Percentiles rank a stretch among this genome's conserved stretches.
Conservation (phyloP, 441 rosid genomes). For the Theobroma grandiflorum region DNA sequence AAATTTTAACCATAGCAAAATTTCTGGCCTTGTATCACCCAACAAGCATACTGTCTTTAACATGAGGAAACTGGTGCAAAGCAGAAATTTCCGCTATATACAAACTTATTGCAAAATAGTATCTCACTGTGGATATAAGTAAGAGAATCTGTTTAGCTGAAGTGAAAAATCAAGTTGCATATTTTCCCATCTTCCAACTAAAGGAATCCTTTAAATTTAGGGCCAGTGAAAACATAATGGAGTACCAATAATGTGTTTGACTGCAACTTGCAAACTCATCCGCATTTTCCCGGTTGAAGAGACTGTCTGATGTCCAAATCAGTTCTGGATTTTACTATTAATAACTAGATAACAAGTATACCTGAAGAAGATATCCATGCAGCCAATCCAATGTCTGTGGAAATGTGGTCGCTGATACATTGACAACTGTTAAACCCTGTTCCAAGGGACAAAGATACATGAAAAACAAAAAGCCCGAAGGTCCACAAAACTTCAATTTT, state of each 20-base stretch:
- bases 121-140: neutral
- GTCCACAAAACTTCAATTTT: neutral
- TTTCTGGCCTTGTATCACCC: neutral
- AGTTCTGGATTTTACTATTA: neutral
- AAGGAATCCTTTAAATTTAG: neutral
- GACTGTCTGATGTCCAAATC: neutral
- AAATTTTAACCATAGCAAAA: neutral
- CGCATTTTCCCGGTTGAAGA: slow-evolving; percentile 13
- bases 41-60: neutral
- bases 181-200: slow-evolving; percentile 7
- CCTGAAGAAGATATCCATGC: slow-evolving; percentile 86
- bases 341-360: slow-evolving; percentile 30
- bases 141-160: neutral
- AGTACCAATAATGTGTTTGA: neutral
- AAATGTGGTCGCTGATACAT: slow-evolving; percentile 77
- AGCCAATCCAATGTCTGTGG: slow-evolving; percentile 81
- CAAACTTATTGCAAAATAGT: neutral
- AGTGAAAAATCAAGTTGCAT: neutral
- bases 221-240: neutral
- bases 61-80: neutral
- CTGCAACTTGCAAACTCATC: slow-evolving; percentile 2
- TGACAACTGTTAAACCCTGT: slow-evolving; percentile 72
- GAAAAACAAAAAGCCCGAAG: neutral
- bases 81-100: neutral
- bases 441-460: slow-evolving; percentile 24